Evolutionary conservation across 2,329 filamentous ascomycete genomes (phyloP), one percentile per base, ranked within the genome.

Genomic region (Aspergillus quadricinctus): DNA sequence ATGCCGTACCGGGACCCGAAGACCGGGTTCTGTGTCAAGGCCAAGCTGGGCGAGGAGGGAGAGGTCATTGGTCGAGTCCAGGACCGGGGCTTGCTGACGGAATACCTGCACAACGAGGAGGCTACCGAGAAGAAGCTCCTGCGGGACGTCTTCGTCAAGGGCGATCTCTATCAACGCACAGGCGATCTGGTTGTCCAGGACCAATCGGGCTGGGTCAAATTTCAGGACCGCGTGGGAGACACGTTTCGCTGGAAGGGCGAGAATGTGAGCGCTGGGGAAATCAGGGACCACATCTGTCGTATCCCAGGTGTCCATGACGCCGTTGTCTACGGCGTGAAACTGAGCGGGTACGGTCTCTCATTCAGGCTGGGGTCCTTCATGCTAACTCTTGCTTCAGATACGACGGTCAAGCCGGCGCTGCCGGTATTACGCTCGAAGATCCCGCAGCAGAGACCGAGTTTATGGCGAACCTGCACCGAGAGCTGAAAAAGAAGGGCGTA

Each of bases 331-430:
- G 77, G 76, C 6, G 71, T 78, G 17, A 75, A 75, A 48, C 62
- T 80, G 17, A 59, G 57, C 46, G 69, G 70, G 72, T 78, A 67
- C 55, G 68, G 64, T 11, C 10, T 43, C 7, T 25, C 40, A 10
- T 41, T 11, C 45, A 43, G 8, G 19, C 17, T 14, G 40, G 9
- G 43, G 48, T n/a, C 35, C 17, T 28, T 1, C n/a, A 41, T 55
- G 3, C 52, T 41, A 50, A 52, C 57, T 52, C 19, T 9, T 43
- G 29, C 23, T 55, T n/a, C 49, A 77, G 76, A 21, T 80, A 80
- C 58, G 77, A 80, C 57, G 78, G 78, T 4, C 76, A 80, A 69
- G 77, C 76, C 31, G 78, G 78, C 46, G 77, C 75, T 21, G 76
- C 77, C 45, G 75, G 73, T 4, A 74, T 80, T 28, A 78, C 76